Evolutionary conservation across 2,329 filamentous ascomycete genomes (phyloP).

Genomic region (Kalaharituber pfeilii): DNA sequence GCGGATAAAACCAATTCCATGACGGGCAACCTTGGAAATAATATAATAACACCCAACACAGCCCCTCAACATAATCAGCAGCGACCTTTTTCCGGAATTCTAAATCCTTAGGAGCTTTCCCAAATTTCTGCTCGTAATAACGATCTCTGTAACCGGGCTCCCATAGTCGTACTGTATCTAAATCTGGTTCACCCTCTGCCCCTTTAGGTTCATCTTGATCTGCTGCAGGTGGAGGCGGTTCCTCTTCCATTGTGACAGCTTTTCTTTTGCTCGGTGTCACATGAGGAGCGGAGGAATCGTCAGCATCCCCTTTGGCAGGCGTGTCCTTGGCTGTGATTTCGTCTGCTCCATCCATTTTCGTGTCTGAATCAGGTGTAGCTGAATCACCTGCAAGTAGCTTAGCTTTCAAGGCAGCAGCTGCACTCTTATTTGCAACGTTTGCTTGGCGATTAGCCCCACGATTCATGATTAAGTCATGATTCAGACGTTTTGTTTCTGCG

Average conservation of each 20-base stretch:
- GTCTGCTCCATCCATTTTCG: slow-evolving; percentile 3
- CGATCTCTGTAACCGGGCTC: slow-evolving; percentile 87
- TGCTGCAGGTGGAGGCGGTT: slow-evolving; percentile 28
- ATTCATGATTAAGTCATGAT: slow-evolving; percentile 78
- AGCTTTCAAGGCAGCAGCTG: slow-evolving; percentile 72
- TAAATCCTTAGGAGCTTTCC: slow-evolving; percentile 60
- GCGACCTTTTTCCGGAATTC: slow-evolving; percentile 81
- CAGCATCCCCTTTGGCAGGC: not conserved
- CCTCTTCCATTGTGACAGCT: slow-evolving; percentile 48
- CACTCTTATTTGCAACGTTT: slow-evolving; percentile 80
- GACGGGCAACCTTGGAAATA: slow-evolving; percentile 97
- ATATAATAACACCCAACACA: slow-evolving; percentile 89
- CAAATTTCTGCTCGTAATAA: slow-evolving; percentile 95
- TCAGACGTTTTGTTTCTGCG: slow-evolving; percentile 45
- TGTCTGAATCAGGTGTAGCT: slow-evolving; percentile 7
- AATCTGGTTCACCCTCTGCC: slow-evolving; percentile 40
- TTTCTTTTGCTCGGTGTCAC: slow-evolving; percentile 49
- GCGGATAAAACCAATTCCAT: slow-evolving; percentile 98
- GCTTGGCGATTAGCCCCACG: slow-evolving; percentile 47
- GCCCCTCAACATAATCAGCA: slow-evolving; percentile 77
- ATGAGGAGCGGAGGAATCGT: slow-evolving; percentile 14
- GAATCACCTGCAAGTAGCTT: slow-evolving; percentile 41
- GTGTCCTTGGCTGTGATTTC: not conserved
- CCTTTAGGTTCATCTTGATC: slow-evolving; percentile 16
- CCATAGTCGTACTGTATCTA: slow-evolving; percentile 79